phyloP scores from a whole-genome alignment of 1,284 basidiomycete species.

The Cyathus olla region DNA sequence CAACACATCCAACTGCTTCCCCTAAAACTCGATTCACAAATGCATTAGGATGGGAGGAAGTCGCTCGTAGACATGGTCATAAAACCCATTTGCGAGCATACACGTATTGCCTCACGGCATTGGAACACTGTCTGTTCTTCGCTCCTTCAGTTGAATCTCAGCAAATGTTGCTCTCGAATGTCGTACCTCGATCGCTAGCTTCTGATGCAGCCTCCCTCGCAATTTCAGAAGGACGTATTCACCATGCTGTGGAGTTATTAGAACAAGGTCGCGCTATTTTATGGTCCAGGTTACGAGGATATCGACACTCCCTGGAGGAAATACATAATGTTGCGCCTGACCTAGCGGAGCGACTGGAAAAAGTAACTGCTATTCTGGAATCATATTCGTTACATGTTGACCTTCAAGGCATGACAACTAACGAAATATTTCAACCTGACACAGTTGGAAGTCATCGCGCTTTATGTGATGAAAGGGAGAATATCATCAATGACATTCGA shows the following conservation, averaged over 20 bases:
- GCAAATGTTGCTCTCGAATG: conserved; percentile 8
- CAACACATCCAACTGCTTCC: not conserved
- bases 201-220: conserved; percentile 46
- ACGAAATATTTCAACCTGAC: not conserved
- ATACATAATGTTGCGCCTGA: conserved; percentile 24
- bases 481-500: conserved; percentile 31
- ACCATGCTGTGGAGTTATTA: conserved; percentile 43
- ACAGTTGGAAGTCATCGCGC: conserved; percentile 5
- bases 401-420: not conserved
- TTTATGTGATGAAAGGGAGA: conserved; percentile 20
- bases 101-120: not conserved
- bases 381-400: not conserved
- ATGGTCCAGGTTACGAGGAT: conserved; percentile 33
- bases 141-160: not conserved
- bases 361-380: not conserved
- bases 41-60: not conserved
- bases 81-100: not conserved
- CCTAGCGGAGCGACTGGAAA: not conserved
- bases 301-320: conserved; percentile 22
- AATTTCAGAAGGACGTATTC: conserved; percentile 42
- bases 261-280: conserved; percentile 42
- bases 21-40: not conserved
- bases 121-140: not conserved
- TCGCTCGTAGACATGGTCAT: not conserved
- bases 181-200: conserved; percentile 15